A percentile compares a stretch with the other conserved stretches of the same genome.
Conservation (phyloP, 2,329 filamentous ascomycete genomes). For the Pseudogymnoascus pannorum region DNA sequence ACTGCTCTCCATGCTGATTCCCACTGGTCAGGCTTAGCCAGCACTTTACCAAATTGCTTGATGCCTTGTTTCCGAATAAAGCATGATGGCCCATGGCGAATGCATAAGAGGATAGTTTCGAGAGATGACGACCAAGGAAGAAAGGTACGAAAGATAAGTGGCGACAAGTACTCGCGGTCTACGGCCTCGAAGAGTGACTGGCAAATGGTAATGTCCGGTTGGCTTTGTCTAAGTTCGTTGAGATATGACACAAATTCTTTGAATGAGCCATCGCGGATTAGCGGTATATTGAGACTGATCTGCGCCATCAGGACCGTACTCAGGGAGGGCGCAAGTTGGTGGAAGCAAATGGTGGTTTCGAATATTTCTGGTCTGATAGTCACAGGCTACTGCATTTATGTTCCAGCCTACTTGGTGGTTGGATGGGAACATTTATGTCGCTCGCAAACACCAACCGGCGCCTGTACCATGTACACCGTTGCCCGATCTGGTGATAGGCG, state of each 20-base stretch:
- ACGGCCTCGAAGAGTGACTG: constrained; percentile 10
- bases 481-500: neutral
- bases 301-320: constrained; percentile 10
- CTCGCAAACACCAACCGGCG: neutral
- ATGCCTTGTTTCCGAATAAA: constrained; percentile 12
- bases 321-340: neutral
- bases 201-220: constrained; percentile 1
- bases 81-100: constrained; percentile 9
- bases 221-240: constrained; percentile 10
- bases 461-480: neutral
- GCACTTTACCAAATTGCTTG: constrained; percentile 12
- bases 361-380: neutral
- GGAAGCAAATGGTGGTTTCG: neutral
- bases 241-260: constrained; percentile 14
- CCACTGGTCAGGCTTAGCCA: constrained; percentile 14
- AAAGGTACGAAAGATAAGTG: constrained; percentile 9
- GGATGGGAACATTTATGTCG: too few species aligned
- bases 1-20: constrained; percentile 10
- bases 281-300: constrained; percentile 8
- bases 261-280: constrained; percentile 9
- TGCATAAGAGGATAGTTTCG: constrained; percentile 7
- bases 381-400: neutral
- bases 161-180: constrained; percentile 9
- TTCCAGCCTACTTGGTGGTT: too few species aligned
- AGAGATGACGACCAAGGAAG: constrained; percentile 9